Evolutionary conservation across 2,329 filamentous ascomycete species (phyloP).

Genomic region (Aspergillus sergii): DNA sequence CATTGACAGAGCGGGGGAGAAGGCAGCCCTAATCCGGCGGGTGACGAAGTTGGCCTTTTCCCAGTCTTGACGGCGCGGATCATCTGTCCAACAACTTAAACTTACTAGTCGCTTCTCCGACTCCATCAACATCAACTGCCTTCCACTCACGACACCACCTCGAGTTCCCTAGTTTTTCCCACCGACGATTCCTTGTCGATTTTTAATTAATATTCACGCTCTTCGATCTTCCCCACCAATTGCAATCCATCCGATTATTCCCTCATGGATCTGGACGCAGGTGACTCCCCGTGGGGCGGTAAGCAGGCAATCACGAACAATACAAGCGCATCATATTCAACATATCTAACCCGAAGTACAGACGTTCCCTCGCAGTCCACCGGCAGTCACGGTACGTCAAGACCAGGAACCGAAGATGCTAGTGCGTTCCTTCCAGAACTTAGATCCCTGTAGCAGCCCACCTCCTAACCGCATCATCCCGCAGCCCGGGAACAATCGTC

Average conservation of each 20-base stretch:
- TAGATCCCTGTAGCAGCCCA: slow-evolving; percentile 23
- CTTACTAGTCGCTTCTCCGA: slow-evolving; percentile 13
- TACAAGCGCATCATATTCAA: slow-evolving; percentile 24
- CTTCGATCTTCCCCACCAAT: neutral
- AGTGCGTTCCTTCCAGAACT: slow-evolving; percentile 25
- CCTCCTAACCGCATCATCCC: slow-evolving; percentile 17
- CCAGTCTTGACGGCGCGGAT: slow-evolving; percentile 10
- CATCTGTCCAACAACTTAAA: slow-evolving; percentile 14
- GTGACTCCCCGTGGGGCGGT: slow-evolving; percentile 56
- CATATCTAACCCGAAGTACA: slow-evolving; percentile 31
- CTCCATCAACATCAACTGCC: slow-evolving; percentile 10
- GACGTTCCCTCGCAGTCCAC: slow-evolving; percentile 51
- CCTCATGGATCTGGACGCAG: slow-evolving; percentile 45
- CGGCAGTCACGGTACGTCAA: slow-evolving; percentile 27
- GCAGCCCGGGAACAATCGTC: slow-evolving; percentile 32
- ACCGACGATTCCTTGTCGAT: neutral
- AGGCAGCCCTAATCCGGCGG: slow-evolving; percentile 10
- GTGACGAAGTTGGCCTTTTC: neutral
- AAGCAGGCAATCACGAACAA: slow-evolving; percentile 34
- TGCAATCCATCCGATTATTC: slow-evolving; percentile 5
- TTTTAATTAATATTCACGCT: neutral
- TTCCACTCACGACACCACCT: slow-evolving; percentile 2
- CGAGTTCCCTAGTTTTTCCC: neutral
- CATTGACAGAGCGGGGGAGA: neutral
- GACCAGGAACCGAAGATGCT: slow-evolving; percentile 32